Evolutionary conservation across 2,329 filamentous ascomycete species (phyloP).

Genomic region (Talaromyces sp.): DNA sequence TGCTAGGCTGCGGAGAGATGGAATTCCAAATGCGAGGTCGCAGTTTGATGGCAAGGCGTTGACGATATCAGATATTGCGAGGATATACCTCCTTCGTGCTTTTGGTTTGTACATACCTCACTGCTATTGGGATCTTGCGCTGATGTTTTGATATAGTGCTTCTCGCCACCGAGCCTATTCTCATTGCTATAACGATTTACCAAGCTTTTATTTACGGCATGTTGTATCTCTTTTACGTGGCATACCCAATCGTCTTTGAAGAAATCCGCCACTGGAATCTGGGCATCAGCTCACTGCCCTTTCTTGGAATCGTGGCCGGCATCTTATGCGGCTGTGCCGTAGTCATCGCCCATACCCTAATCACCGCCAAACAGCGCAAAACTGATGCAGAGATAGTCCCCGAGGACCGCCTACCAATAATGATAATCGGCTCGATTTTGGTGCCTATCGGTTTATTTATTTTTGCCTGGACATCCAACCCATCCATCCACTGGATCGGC

Average conservation of each 20-base stretch:
- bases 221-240: constrained; percentile 24
- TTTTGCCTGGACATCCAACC: constrained; percentile 44
- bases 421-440: constrained; percentile 39
- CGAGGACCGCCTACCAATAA: constrained; percentile 37
- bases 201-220: constrained; percentile 25
- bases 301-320: constrained; percentile 39
- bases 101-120: neutral
- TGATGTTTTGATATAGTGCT: constrained; percentile 12
- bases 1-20: constrained; percentile 9
- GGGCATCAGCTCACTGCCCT: constrained; percentile 37
- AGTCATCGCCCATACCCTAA: neutral
- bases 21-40: neutral
- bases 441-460: constrained; percentile 44
- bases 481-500: constrained; percentile 39
- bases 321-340: constrained; percentile 17
- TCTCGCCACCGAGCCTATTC: constrained; percentile 21
- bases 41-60: neutral
- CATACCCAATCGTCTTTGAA: constrained; percentile 24
- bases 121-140: constrained; percentile 8
- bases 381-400: neutral
- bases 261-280: constrained; percentile 34
- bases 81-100: neutral
- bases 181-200: constrained; percentile 23
- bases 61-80: neutral
- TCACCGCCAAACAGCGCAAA: neutral